A percentile compares a stretch with the other conserved stretches of the same genome.
These are phyloP conservation scores for Fragosphaeria purpurea DNA, from an alignment of 2,329 filamentous ascomycete genomes.

Conservation along the genomic window DNA sequence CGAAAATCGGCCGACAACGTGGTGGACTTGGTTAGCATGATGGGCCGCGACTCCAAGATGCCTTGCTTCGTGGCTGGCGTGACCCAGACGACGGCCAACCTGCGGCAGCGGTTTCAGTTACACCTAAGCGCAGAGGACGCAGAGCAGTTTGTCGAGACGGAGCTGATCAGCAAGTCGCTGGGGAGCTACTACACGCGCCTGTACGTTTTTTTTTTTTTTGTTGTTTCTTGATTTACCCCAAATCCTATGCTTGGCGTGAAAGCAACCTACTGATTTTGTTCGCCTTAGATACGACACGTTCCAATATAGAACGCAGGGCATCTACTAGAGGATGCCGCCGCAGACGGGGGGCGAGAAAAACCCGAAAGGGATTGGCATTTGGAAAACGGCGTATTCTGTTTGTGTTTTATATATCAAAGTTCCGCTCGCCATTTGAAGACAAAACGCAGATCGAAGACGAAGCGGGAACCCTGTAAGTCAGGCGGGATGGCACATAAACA, in stretches of 20 bases:
- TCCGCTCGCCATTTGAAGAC: too few relatives aligned
- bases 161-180: slow-evolving; percentile 69
- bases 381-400: too few relatives aligned
- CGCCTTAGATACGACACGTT: slow-evolving; percentile 64
- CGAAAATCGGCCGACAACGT: slow-evolving; percentile 70
- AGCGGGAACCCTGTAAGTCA: too few relatives aligned
- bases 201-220: slow-evolving; percentile 37
- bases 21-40: slow-evolving; percentile 73
- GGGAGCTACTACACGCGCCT: slow-evolving; percentile 82
- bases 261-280: slow-evolving; percentile 5
- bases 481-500: too few relatives aligned
- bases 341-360: too few relatives aligned
- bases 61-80: slow-evolving; percentile 70
- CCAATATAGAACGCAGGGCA: slow-evolving; percentile 80
- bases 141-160: slow-evolving; percentile 69
- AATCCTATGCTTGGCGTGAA: neutral
- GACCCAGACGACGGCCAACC: slow-evolving; percentile 55
- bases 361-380: too few relatives aligned
- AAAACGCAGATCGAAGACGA: too few relatives aligned
- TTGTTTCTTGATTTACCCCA: neutral
- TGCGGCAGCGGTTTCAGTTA: slow-evolving; percentile 69
- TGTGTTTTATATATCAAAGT: too few relatives aligned
- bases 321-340: slow-evolving; percentile 44
- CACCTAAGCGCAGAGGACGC: slow-evolving; percentile 76
- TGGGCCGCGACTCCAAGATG: slow-evolving; percentile 77